A percentile compares a stretch with the other conserved stretches of the same genome.
Conservation (phyloP, 192 early-diverging fungal species). For the Entomortierella beljakovae region DNA sequence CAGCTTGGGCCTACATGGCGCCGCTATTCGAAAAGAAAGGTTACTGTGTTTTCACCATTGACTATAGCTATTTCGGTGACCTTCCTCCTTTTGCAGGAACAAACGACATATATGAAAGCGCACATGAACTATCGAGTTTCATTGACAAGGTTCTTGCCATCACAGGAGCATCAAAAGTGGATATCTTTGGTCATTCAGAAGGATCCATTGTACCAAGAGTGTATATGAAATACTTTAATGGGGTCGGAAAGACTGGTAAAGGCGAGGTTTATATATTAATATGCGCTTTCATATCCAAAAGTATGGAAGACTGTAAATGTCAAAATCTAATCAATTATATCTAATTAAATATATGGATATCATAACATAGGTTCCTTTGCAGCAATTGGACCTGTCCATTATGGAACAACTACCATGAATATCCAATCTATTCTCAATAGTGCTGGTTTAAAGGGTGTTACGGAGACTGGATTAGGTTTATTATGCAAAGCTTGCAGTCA, state of each 20-base stretch:
- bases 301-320: no score
- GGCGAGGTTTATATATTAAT: not conserved
- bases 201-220: conserved; percentile 24
- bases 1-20: conserved; percentile 22
- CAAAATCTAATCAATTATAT: no score
- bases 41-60: conserved; percentile 18
- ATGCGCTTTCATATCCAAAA: conserved; percentile 2
- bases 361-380: conserved; percentile 2
- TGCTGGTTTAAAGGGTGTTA: not conserved
- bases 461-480: not conserved
- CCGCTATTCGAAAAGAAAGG: conserved; percentile 7
- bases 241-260: not conserved
- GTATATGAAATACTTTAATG: conserved; percentile 24
- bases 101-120: conserved; percentile 16
- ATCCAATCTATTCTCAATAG: not conserved
- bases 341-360: no score
- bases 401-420: conserved; percentile 14
- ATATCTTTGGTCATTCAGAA: conserved; percentile 23
- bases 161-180: conserved; percentile 1
- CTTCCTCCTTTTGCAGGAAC: conserved; percentile 9
- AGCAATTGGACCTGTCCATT: conserved; percentile 7
- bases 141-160: conserved; percentile 21
- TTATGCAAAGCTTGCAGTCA: not conserved
- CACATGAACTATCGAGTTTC: conserved; percentile 22
- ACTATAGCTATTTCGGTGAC: conserved; percentile 11